A percentile compares a stretch with the other conserved stretches of the same genome.
phyloP scores from a whole-genome alignment of 257 asterid species.

The Scutellaria baicalensis region DNA sequence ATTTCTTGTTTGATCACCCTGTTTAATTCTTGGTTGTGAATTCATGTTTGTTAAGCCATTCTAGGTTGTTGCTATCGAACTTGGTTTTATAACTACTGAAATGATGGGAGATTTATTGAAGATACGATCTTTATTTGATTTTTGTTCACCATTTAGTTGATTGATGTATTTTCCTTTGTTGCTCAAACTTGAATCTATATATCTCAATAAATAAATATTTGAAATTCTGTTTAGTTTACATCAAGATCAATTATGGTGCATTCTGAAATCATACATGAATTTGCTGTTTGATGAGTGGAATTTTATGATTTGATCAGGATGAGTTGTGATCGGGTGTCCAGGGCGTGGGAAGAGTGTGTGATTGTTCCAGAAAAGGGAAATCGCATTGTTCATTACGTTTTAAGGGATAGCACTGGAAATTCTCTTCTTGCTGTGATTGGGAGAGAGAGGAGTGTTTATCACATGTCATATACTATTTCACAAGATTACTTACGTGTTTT shows the following conservation, averaged over 20 bases:
- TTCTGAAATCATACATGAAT: neutral
- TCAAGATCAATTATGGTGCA: neutral
- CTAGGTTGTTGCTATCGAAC: neutral
- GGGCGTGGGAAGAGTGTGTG: slow-evolving; percentile 35
- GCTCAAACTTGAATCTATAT: neutral
- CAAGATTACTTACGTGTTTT: slow-evolving; percentile 28
- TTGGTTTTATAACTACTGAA: neutral
- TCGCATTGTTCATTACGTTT: slow-evolving; percentile 30
- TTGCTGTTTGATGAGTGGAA: neutral
- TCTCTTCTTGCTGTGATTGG: slow-evolving; percentile 40
- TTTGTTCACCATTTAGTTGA: neutral
- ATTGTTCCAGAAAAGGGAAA: slow-evolving; percentile 26
- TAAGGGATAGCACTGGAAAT: slow-evolving; percentile 21
- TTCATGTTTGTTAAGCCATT: neutral
- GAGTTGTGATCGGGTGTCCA: slow-evolving; percentile 20
- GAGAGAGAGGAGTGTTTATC: slow-evolving; percentile 33
- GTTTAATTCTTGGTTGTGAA: neutral
- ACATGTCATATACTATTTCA: slow-evolving; percentile 29
- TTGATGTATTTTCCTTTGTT: neutral
- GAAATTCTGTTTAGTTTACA: neutral
- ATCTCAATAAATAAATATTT: neutral
- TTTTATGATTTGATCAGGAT: slow-evolving; percentile 24
- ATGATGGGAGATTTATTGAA: neutral
- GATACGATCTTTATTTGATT: neutral
- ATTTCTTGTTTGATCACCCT: neutral